These are phyloP conservation scores for Phaeophleospora eucalypticola DNA, from an alignment of 2,329 filamentous ascomycete genomes.

Conservation along the genomic window DNA sequence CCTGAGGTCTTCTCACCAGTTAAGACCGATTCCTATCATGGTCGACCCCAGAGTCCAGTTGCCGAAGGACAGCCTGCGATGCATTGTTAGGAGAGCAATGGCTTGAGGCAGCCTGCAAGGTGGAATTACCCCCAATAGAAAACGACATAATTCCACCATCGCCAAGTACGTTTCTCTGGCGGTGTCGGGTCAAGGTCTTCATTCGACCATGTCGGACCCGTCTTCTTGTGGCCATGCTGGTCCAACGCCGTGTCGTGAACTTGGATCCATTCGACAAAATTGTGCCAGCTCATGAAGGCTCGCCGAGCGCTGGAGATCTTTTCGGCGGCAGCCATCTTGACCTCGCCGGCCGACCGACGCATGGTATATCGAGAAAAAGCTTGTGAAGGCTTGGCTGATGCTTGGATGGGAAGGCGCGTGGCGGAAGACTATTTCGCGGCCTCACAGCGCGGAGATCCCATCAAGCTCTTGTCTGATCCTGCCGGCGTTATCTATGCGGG, in stretches of 20 bases:
- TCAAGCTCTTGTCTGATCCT: conserved; percentile 28
- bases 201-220: conserved; percentile 36
- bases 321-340: neutral
- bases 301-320: conserved; percentile 1
- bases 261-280: conserved; percentile 23
- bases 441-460: no score
- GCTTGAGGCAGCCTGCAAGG: neutral
- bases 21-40: conserved; percentile 42
- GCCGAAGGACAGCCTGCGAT: conserved; percentile 33
- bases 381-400: conserved; percentile 6
- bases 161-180: conserved; percentile 19
- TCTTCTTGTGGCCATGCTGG: conserved; percentile 19
- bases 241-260: conserved; percentile 22
- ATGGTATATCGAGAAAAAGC: no score
- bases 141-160: conserved; percentile 25
- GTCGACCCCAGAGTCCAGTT: conserved; percentile 41
- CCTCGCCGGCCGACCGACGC: neutral
- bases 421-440: no score
- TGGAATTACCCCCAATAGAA: conserved; percentile 29
- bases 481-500: conserved; percentile 57
- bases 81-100: neutral
- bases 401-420: no score
- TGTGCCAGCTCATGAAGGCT: conserved; percentile 23
- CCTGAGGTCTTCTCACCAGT: no score
- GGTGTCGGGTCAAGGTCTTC: conserved; percentile 23